Conservation (phyloP, 1,284 basidiomycete species). For the Sporisorium exsertum region DNA sequence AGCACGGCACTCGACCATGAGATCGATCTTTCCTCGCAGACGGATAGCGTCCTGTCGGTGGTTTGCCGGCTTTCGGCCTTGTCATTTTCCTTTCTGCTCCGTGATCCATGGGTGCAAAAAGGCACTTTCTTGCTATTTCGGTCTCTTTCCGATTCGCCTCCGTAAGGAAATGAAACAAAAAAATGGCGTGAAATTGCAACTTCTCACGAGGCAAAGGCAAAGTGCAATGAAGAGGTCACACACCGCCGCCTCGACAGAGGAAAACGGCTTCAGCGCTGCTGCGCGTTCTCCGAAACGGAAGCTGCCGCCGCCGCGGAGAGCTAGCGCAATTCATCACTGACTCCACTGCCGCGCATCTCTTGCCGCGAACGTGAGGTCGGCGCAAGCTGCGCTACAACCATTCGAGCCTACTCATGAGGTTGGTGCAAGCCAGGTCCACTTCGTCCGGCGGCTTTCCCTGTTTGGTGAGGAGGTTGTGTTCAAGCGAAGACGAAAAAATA, state of each 20-base stretch:
- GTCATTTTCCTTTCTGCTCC: too few relatives aligned
- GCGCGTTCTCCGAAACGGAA: slow-evolving; percentile 3
- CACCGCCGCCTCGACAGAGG: neutral
- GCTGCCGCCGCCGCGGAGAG: slow-evolving; percentile 21
- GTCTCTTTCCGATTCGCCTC: slow-evolving; percentile 10
- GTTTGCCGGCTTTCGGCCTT: slow-evolving; percentile 12
- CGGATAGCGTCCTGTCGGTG: neutral
- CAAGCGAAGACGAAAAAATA: neutral
- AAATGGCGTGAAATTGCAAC: slow-evolving; percentile 2
- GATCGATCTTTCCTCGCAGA: neutral
- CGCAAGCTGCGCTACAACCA: neutral
- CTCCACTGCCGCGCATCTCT: neutral
- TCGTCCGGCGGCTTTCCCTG: neutral
- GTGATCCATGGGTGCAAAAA: too few relatives aligned
- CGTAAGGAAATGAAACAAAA: neutral
- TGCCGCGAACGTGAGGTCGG: neutral
- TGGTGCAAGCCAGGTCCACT: neutral
- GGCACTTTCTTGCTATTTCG: slow-evolving; percentile 5
- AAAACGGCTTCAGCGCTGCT: neutral
- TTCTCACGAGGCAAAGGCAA: neutral
- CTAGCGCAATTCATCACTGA: neutral
- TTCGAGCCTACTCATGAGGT: neutral
- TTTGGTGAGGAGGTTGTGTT: neutral
- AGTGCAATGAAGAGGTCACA: slow-evolving; percentile 6
- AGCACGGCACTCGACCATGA: neutral